Base-by-base conservation (phyloP, 2,329 filamentous ascomycete genomes). In the Claviceps quebecensis region DNA sequence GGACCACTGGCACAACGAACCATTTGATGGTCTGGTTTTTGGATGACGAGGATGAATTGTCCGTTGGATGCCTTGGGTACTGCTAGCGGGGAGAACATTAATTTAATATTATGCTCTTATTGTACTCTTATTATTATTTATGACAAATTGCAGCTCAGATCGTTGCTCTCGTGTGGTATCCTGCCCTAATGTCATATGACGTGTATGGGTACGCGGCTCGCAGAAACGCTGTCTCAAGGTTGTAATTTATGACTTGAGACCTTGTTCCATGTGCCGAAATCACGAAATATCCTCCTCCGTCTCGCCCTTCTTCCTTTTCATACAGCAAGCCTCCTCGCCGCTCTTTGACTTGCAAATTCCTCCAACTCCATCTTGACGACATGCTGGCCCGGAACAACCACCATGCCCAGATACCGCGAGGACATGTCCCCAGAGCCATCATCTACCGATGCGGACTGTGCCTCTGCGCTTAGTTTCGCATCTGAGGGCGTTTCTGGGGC, bases 351-450 rank as follows among this genome's bases (percentile, higher is more conserved):
- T 1, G 68, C 67, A 62, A 83, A 84, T 56, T 91, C 84, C 63
- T 97, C 89, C 46, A 93, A 74, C 66, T 96, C 90, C 60, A 98
- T 88, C 71, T 85, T 91, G 53, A 76, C 81, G 58, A 98, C 87
- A 64, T 95, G 81, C 58, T 85, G 73, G 0, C 91, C 90, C 0
- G 93, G 93, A 4, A 98, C 80, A 23, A 96, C 90, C 2, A 98
- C 82, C 26, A 97, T 70, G 0, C 93, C 93, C 22, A 98, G 78
- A 63, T 88, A 95, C 50, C 93, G 81, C 58, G 86, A 89, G 26
- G 80, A 84, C 82, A 95, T 86, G 59, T 88, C 78, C 5, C 16
- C 41, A 14, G 41, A 22, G 23, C 6, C 5, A 13, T 44, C 19
- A 16, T 19, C 41, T 9, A 5, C 57, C 57, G 17, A 64, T 62